These are phyloP conservation scores for Boletus edulis DNA, from an alignment of 768 basidiomycete species.

Conservation along the genomic window DNA sequence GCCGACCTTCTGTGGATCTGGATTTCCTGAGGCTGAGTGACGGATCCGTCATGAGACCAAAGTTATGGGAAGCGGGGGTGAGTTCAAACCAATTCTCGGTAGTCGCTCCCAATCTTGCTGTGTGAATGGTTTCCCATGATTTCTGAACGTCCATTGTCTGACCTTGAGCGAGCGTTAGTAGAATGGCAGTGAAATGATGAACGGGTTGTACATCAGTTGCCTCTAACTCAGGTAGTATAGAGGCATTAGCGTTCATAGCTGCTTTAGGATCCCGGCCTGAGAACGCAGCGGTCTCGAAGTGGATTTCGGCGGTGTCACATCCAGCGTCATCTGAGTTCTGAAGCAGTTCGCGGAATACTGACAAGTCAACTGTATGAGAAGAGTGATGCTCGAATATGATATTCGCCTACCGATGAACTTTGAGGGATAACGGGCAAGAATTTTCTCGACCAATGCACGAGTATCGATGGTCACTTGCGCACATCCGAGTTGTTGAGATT, in stretches of 20 bases:
- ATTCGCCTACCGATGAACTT: neutral
- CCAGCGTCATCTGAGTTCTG: neutral
- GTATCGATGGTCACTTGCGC: neutral
- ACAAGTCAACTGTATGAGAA: neutral
- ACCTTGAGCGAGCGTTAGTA: neutral
- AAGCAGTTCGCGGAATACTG: slow-evolving; percentile 2
- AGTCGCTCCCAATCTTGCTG: neutral
- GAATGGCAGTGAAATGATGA: neutral
- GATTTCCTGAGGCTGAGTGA: neutral
- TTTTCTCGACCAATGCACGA: neutral
- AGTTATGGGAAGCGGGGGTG: neutral
- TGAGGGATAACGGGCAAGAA: neutral
- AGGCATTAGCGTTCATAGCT: accelerated
- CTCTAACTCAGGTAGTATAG: neutral
- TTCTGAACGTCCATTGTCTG: neutral
- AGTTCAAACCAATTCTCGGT: neutral
- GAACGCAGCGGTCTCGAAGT: neutral
- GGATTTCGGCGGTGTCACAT: neutral
- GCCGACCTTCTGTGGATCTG: neutral
- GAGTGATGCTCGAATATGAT: neutral
- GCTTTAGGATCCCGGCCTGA: no score
- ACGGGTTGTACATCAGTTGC: neutral
- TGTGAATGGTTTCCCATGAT: slow-evolving; percentile 21
- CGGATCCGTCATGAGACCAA: neutral
- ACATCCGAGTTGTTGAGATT: neutral